phyloP scores from a whole-genome alignment of 257 asterid genomes.

The Craterostigma plantagineum region DNA sequence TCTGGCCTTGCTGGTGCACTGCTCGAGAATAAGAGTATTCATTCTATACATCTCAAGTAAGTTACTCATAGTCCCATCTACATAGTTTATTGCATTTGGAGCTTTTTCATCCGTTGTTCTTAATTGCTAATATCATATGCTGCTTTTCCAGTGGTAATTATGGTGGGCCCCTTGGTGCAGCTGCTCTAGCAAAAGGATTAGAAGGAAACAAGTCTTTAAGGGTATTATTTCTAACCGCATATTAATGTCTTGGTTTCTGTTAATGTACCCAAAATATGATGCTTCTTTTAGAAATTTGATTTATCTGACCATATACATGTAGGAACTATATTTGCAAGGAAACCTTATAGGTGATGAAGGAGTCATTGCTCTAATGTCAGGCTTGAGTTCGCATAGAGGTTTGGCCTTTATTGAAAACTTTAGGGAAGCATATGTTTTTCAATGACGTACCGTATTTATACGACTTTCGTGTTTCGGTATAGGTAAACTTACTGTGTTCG shows the following conservation, averaged over 20 bases:
- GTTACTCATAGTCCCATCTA: constrained; percentile 6
- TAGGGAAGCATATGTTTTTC: background rate
- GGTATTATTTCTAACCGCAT: constrained; percentile 25
- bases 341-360: constrained; percentile 96
- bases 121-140: constrained; percentile 8
- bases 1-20: constrained; percentile 93
- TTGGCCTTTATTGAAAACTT: constrained; percentile 8
- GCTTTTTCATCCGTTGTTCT: constrained; percentile 5
- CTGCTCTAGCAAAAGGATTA: constrained; percentile 83
- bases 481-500: constrained; percentile 66
- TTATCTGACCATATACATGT: constrained; percentile 7
- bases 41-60: constrained; percentile 72
- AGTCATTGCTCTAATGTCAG: constrained; percentile 57
- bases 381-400: constrained; percentile 73
- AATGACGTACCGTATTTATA: too few species aligned
- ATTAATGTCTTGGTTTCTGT: background rate
- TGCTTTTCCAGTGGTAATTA: constrained; percentile 66
- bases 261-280: background rate
- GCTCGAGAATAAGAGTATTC: constrained; percentile 60
- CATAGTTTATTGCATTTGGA: constrained; percentile 7
- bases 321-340: constrained; percentile 89
- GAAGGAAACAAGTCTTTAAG: constrained; percentile 77
- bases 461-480: constrained; percentile 6
- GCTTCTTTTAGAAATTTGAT: background rate
- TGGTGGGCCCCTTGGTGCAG: constrained; percentile 93